These are phyloP conservation scores for Ceratocystis ficicola DNA, from an alignment of 2,329 filamentous ascomycete species.

Conservation along the genomic window DNA sequence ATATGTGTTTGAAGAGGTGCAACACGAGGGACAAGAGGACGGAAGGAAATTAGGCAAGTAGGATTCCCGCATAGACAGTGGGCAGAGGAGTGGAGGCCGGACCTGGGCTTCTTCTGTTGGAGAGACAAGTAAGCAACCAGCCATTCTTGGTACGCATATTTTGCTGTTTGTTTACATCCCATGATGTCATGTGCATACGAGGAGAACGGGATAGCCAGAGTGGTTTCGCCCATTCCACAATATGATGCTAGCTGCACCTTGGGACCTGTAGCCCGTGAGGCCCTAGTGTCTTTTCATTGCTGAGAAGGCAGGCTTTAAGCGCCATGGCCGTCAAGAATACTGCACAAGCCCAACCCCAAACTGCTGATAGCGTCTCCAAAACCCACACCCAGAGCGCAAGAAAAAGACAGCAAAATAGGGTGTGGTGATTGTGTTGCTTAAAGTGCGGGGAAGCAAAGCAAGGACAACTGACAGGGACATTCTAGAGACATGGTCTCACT, in stretches of 20 bases:
- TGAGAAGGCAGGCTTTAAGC: too few relatives aligned
- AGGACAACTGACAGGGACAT: neutral
- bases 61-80: too few relatives aligned
- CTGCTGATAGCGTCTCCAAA: neutral
- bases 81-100: neutral
- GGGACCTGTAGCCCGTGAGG: too few relatives aligned
- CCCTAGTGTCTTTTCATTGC: too few relatives aligned
- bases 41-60: too few relatives aligned
- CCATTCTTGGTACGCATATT: neutral
- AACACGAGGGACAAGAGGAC: neutral
- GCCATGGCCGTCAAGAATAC: too few relatives aligned
- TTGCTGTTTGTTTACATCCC: neutral
- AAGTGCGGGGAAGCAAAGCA: conserved; percentile 2
- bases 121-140: neutral
- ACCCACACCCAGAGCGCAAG: neutral
- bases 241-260: neutral
- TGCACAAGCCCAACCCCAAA: neutral
- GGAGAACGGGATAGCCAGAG: too few relatives aligned
- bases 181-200: too few relatives aligned
- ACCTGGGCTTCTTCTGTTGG: neutral
- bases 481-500: conserved; percentile 1
- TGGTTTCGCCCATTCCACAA: too few relatives aligned
- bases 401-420: neutral
- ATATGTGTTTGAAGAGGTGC: neutral
- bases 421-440: neutral